Evolutionary conservation across 139 green algal species (phyloP), one percentile per base, ranked within the genome.

Genomic region (Haematococcus lacustris): DNA sequence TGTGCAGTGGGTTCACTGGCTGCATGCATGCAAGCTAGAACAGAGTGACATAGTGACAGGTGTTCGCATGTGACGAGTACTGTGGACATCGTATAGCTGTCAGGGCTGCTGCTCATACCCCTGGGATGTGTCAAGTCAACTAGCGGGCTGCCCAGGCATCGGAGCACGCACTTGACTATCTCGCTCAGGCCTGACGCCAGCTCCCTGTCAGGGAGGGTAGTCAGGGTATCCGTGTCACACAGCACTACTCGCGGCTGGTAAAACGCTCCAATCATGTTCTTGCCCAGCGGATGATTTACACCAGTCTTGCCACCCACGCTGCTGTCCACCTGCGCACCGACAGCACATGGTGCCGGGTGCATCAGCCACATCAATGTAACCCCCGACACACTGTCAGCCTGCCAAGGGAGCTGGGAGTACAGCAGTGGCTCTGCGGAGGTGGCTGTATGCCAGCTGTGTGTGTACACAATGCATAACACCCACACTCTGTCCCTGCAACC

Each of bases 221-320:
- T 64, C 30, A 99, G 87, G 2, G 90, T 93, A 30, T 90, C 78
- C 4, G 84, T 97, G 83, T 99, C 96, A 43, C 97, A 90, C 23
- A 99, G 80, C 71, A 99, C 95, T 63, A 81, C 88, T 38, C 75
- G 83, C 2, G 91, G 90, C 84, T 97, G 92, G 87, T 97, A 96
- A 76, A 97, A 97, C 3, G 95, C 96, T 34, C 96, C 96, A 68
- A 99, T 98, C 96, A 99, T 99, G 89, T 99, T 99, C 83, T 99
- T 99, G 62, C 94, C 96, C 71, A 97, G 78, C 3, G 94, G 88
- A 80, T 99, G 96, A 87, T 99, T 99, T 5, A 99, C 96, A 51
- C 86, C 86, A 6, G 96, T 99, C 78, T 99, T 99, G 76, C 96
- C 96, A 32, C 96, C 96, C 21, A 99, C 96, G 26, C 91, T 97